Evolutionary conservation across 164 flowering plant species (phyloP).

Genomic region (Akebia trifoliata): DNA sequence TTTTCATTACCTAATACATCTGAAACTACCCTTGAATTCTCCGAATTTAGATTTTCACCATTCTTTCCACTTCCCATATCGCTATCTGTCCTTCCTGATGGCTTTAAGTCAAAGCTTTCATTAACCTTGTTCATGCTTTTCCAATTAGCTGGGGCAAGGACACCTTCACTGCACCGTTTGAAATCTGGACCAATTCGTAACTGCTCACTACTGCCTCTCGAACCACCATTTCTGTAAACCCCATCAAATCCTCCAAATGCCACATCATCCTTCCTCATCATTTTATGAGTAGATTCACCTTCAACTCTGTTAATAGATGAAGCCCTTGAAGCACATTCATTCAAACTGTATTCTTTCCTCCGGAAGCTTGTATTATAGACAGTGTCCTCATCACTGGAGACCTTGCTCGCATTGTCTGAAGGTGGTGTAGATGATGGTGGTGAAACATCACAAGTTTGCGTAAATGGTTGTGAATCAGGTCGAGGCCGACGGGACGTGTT

Average conservation of each 20-base stretch:
- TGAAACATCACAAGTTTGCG: constrained; percentile 25
- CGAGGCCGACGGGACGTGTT: constrained; percentile 58
- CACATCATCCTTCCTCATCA: constrained; percentile 24
- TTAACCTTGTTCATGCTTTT: constrained; percentile 27
- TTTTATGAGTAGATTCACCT: constrained; percentile 28
- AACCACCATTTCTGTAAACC: constrained; percentile 22
- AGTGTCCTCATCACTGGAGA: constrained; percentile 48
- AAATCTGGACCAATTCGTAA: constrained; percentile 24
- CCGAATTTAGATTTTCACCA: constrained; percentile 14
- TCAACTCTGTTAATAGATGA: constrained; percentile 23
- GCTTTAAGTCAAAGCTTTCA: constrained; percentile 21
- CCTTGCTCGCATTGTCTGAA: constrained; percentile 49
- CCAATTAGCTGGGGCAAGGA: constrained; percentile 50
- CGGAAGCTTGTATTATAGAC: constrained; percentile 31
- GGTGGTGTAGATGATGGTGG: constrained; percentile 34
- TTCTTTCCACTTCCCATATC: constrained; percentile 9
- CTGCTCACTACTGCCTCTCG: constrained; percentile 13
- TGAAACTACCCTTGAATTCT: constrained; percentile 10
- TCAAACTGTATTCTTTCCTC: constrained; percentile 49
- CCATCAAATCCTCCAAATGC: constrained; percentile 27
- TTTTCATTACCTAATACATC: constrained; percentile 41
- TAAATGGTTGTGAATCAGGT: constrained; percentile 37
- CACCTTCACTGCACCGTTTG: constrained; percentile 47
- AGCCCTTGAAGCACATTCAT: constrained; percentile 44
- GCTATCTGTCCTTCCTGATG: constrained; percentile 17